Evolutionary conservation across 2,329 filamentous ascomycete genomes (phyloP), one percentile per base, ranked within the genome.

Genomic region (Samsoniella hepiali): DNA sequence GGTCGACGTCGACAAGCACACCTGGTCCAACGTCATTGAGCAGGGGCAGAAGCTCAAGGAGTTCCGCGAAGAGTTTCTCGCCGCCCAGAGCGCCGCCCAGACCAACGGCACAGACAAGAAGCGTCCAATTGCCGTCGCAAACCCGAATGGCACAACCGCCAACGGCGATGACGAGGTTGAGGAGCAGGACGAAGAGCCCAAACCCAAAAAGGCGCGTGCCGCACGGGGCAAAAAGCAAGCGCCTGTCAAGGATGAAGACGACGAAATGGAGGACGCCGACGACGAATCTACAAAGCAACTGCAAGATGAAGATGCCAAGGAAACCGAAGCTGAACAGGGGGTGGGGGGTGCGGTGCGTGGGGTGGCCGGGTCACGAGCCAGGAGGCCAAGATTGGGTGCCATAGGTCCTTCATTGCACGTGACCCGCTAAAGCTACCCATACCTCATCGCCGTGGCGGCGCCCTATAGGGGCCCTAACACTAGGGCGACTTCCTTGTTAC

Each of bases 401-500:
- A n/a, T n/a, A n/a, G n/a, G n/a, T n/a, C n/a, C n/a, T n/a, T n/a
- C n/a, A n/a, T n/a, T n/a, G n/a, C n/a, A n/a, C n/a, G n/a, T n/a
- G n/a, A n/a, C n/a, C n/a, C n/a, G n/a, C n/a, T n/a, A n/a, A n/a
- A n/a, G n/a, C n/a, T n/a, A n/a, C n/a, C n/a, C n/a, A n/a, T n/a
- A n/a, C n/a, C n/a, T n/a, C n/a, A n/a, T n/a, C n/a, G n/a, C n/a
- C n/a, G n/a, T n/a, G n/a, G n/a, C n/a, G n/a, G n/a, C n/a, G n/a
- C n/a, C n/a, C n/a, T n/a, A n/a, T n/a, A n/a, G n/a, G n/a, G n/a
- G n/a, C n/a, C n/a, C n/a, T n/a, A n/a, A n/a, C n/a, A n/a, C n/a
- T n/a, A 99, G 84, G 65, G 95, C 95, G 74, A 99, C 95, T 81
- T 99, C 96, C 81, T 99, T 99, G 83, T 98, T 99, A 72, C 92